A percentile compares a stretch with the other conserved stretches of the same genome.
Evolutionary conservation across 768 basidiomycete species (phyloP).

Genomic region (Russula compacta): DNA sequence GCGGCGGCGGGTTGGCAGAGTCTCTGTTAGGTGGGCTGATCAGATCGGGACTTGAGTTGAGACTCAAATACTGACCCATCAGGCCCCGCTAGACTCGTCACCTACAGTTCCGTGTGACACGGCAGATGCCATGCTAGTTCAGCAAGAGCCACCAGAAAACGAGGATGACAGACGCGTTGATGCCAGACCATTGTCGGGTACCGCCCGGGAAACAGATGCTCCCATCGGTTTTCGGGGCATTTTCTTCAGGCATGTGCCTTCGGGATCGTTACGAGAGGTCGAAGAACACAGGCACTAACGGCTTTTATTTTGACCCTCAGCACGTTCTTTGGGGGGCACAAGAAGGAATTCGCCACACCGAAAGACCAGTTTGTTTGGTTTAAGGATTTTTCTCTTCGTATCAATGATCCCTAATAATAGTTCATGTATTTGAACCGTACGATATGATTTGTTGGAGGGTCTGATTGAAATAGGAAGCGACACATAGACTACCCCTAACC

Average conservation of each 20-base stretch:
- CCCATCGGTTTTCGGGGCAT: slow-evolving; percentile 38
- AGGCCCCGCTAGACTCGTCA: neutral
- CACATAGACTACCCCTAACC: neutral
- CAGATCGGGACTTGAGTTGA: neutral
- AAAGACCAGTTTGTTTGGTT: slow-evolving; percentile 72
- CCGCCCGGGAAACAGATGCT: neutral
- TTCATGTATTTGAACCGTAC: neutral
- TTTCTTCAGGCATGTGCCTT: slow-evolving; percentile 58
- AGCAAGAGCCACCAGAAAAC: neutral
- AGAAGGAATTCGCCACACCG: slow-evolving; percentile 55
- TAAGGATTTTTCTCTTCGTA: slow-evolving; percentile 49
- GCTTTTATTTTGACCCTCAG: slow-evolving; percentile 27
- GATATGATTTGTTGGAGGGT: neutral
- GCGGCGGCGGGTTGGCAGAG: neutral
- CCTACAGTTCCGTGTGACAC: neutral
- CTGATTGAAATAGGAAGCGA: neutral
- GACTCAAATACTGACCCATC: neutral
- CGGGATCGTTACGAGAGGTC: neutral
- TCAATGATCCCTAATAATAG: slow-evolving; percentile 12
- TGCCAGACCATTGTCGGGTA: neutral
- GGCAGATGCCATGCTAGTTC: neutral
- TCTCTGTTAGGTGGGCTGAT: neutral
- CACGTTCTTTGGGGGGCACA: slow-evolving; percentile 76
- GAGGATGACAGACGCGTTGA: neutral
- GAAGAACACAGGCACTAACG: neutral